These are phyloP conservation scores for Leavenworthia alabamica DNA, from an alignment of 345 rosid genomes.

Conservation along the genomic window DNA sequence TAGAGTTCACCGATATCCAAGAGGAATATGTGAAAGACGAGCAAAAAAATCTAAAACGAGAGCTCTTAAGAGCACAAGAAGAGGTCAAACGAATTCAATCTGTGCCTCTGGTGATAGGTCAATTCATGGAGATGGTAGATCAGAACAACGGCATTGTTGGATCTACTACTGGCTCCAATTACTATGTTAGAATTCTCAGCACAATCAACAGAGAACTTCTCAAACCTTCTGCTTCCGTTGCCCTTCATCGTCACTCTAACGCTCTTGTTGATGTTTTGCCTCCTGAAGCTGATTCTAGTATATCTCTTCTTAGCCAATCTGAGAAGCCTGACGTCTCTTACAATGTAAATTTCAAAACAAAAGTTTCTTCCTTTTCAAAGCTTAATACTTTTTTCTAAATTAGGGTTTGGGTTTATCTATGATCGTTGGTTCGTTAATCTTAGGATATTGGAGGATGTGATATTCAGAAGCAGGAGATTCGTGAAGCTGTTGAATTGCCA, in stretches of 20 bases:
- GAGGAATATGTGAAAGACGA: conserved; percentile 97
- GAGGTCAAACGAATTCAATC: conserved; percentile 98
- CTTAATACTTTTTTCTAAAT: not conserved
- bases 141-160: conserved; percentile 98
- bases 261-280: conserved; percentile 97
- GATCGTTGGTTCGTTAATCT: not conserved
- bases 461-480: conserved; percentile 97
- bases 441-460: conserved; percentile 99
- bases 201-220: conserved; percentile 85
- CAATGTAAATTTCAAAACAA: conserved; percentile 54
- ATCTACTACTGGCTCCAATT: conserved; percentile 98
- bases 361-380: no score
- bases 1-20: conserved; percentile 88
- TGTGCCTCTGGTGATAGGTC: conserved; percentile 91
- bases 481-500: conserved; percentile 98
- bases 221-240: conserved; percentile 98
- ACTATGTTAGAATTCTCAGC: conserved; percentile 86
- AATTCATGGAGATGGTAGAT: conserved; percentile 99
- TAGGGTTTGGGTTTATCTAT: conserved; percentile 18
- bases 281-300: conserved; percentile 97
- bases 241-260: conserved; percentile 93
- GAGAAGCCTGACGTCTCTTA: conserved; percentile 98
- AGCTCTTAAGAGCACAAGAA: conserved; percentile 86
- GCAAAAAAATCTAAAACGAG: conserved; percentile 88
- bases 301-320: conserved; percentile 89